Evolutionary conservation across 2,329 filamentous ascomycete species (phyloP).

Genomic region (Aspergillus luchuensis): DNA sequence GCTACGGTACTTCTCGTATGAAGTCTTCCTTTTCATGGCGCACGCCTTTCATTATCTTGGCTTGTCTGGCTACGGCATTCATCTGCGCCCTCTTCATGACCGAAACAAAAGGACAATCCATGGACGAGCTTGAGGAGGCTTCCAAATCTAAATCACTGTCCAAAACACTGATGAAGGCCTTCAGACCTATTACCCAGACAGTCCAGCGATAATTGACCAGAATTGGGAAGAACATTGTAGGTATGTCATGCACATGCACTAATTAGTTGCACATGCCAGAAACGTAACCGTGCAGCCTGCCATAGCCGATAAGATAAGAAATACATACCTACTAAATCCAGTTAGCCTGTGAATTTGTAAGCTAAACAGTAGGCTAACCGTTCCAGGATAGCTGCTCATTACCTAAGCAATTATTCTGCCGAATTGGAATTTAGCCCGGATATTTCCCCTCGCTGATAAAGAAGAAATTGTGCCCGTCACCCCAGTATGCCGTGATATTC

Average conservation of each 20-base stretch:
- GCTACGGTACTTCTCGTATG: constrained; percentile 57
- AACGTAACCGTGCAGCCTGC: neutral
- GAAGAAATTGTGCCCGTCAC: constrained; percentile 26
- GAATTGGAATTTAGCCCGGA: constrained; percentile 23
- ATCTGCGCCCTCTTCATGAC: constrained; percentile 52
- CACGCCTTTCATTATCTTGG: constrained; percentile 56
- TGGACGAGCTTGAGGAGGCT: constrained; percentile 55
- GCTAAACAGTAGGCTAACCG: neutral
- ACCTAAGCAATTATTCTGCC: constrained; percentile 17
- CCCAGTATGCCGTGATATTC: constrained; percentile 16
- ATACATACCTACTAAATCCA: neutral
- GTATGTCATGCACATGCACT: neutral
- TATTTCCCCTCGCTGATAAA: constrained; percentile 27
- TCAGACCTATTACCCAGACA: constrained; percentile 2
- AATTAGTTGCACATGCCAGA: neutral
- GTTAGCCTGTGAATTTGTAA: constrained; percentile 11
- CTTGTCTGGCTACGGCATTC: constrained; percentile 43
- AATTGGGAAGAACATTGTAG: neutral
- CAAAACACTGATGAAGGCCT: constrained; percentile 9
- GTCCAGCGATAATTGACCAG: neutral
- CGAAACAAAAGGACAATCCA: constrained; percentile 51
- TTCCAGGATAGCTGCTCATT: constrained; percentile 12
- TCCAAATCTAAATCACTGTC: constrained; percentile 37
- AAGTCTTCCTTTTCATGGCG: constrained; percentile 57
- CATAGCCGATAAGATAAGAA: constrained; percentile 1